These are phyloP conservation scores for Pyrenophora graminea DNA, from an alignment of 2,329 filamentous ascomycete genomes.

Conservation along the genomic window DNA sequence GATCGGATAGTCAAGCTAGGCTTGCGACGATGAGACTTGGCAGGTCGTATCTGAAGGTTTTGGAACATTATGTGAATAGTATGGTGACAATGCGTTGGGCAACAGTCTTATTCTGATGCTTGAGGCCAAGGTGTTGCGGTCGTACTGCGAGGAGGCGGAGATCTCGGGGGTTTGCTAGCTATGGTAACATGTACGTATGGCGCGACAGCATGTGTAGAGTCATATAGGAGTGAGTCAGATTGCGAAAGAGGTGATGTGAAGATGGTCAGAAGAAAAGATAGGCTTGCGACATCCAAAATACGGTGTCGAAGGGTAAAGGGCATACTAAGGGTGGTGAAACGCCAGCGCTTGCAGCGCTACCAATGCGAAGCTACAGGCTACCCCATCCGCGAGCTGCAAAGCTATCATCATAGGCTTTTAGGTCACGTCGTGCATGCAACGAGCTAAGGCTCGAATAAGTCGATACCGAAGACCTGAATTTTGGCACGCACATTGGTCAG, in stretches of 20 bases:
- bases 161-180: not conserved
- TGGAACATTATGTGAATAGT: constrained; percentile 16
- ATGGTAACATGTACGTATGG: not conserved
- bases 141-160: not conserved
- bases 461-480: not conserved
- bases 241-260: not conserved
- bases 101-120: not conserved
- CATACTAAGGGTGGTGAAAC: constrained; percentile 16
- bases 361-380: constrained; percentile 18
- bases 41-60: constrained; percentile 25
- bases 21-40: constrained; percentile 26
- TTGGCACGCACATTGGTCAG: not conserved
- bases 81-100: not conserved
- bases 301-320: constrained; percentile 7
- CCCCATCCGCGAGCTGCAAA: constrained; percentile 8
- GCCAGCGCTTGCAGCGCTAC: constrained; percentile 18
- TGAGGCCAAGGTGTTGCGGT: not conserved
- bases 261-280: not conserved
- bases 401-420: constrained; percentile 1
- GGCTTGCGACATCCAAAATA: constrained; percentile 3
- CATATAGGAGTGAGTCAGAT: not conserved
- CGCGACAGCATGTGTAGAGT: not conserved
- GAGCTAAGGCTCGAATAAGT: not conserved
- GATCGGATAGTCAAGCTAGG: constrained; percentile 28
- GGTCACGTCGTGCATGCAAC: not conserved